These are phyloP conservation scores for Garcia nutans DNA, from an alignment of 345 rosid genomes.

Conservation along the genomic window DNA sequence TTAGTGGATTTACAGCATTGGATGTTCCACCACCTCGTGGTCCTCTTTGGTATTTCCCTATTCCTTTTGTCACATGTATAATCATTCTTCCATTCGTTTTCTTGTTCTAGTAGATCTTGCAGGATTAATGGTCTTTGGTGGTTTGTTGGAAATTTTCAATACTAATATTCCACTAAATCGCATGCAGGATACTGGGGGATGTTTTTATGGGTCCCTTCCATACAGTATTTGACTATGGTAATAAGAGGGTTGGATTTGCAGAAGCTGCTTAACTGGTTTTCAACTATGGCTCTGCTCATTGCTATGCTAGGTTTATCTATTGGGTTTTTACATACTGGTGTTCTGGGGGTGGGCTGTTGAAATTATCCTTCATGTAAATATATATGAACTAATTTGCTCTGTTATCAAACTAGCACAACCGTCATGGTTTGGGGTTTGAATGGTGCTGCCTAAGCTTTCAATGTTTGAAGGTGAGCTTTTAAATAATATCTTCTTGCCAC, in stretches of 20 bases:
- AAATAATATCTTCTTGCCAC: not conserved
- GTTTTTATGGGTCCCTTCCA: conserved; percentile 82
- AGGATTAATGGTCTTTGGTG: not conserved
- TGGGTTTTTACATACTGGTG: not conserved
- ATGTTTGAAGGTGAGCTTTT: too few species aligned
- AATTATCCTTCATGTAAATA: conserved; percentile 27
- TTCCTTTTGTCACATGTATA: not conserved
- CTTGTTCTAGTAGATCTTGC: not conserved
- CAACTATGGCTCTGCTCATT: not conserved
- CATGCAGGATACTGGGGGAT: conserved; percentile 81
- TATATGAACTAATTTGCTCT: conserved; percentile 1
- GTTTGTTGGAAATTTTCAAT: not conserved
- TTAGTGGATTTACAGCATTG: conserved; percentile 79
- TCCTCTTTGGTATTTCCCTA: conserved; percentile 69
- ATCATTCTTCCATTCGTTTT: too few species aligned
- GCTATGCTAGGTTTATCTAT: not conserved
- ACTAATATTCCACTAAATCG: not conserved
- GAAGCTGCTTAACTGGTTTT: conserved; percentile 52
- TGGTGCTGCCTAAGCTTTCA: not conserved
- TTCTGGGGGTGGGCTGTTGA: not conserved
- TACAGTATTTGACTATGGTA: conserved; percentile 81
- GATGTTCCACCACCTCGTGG: conserved; percentile 92
- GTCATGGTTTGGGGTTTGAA: not conserved
- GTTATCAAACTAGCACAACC: not conserved
- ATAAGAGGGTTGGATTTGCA: conserved; percentile 74